These are phyloP conservation scores for Hylodesmum podocarpum DNA, from an alignment of 306 rosid genomes.

Conservation along the genomic window DNA sequence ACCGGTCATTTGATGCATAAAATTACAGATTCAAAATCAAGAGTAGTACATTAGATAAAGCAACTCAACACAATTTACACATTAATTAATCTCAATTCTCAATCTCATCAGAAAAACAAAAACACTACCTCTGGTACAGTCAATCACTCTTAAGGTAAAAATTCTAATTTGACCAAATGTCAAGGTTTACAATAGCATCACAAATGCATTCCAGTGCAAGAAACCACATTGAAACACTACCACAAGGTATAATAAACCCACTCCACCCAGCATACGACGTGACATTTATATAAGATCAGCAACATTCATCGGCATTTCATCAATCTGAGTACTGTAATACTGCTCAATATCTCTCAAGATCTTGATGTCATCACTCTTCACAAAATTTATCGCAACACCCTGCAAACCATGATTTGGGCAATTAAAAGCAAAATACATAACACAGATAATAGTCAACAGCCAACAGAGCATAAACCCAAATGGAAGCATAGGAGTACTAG, in stretches of 20 bases:
- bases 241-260: constrained; percentile 21
- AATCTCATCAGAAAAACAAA: constrained; percentile 20
- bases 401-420: constrained; percentile 36
- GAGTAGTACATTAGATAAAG: constrained; percentile 16
- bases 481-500: neutral
- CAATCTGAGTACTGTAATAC: constrained; percentile 97
- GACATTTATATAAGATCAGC: constrained; percentile 75
- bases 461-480: neutral
- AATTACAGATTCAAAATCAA: constrained; percentile 26
- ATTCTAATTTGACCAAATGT: constrained; percentile 18
- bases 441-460: neutral
- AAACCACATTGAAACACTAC: constrained; percentile 24
- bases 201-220: constrained; percentile 10
- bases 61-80: constrained; percentile 40
- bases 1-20: constrained; percentile 10
- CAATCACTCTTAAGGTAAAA: neutral
- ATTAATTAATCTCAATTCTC: constrained; percentile 34
- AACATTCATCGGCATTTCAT: constrained; percentile 99
- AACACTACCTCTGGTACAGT: neutral
- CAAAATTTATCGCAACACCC: constrained; percentile 99
- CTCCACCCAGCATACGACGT: constrained; percentile 34
- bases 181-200: constrained; percentile 20
- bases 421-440: neutral
- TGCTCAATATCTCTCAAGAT: constrained; percentile 95
- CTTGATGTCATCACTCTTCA: constrained; percentile 94